Conservation (phyloP, 257 asterid species). For the Hygrophila difformis region DNA sequence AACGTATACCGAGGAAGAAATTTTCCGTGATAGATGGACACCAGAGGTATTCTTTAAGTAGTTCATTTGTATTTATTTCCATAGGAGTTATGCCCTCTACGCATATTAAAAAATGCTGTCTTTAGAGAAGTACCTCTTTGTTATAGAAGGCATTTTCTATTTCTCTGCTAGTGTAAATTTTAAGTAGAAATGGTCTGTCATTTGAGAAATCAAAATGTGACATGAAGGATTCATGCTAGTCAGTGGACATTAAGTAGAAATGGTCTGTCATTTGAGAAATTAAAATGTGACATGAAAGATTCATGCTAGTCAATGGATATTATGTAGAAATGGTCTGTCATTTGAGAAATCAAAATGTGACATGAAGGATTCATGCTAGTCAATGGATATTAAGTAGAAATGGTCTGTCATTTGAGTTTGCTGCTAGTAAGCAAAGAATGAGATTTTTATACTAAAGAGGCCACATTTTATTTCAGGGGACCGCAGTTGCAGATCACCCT, state of each 20-base stretch:
- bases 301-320: no score
- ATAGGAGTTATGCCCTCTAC: neutral
- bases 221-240: no score
- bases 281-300: neutral
- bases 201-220: no score
- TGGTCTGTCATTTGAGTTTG: neutral
- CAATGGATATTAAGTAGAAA: no score
- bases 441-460: neutral
- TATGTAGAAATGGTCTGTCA: no score
- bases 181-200: no score
- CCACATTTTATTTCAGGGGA: conserved; percentile 33
- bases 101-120: neutral
- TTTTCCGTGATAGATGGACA: conserved; percentile 36
- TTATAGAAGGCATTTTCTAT: no score
- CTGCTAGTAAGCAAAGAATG: neutral
- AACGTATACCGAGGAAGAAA: conserved; percentile 31
- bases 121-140: no score
- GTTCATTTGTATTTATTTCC: neutral
- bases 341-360: no score
- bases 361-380: no score
- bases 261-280: neutral
- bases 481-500: conserved; percentile 31
- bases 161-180: no score
- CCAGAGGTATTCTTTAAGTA: conserved; percentile 40
- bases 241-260: no score